Evolutionary conservation across 2,329 filamentous ascomycete genomes (phyloP).

Genomic region (Cercospora sp.): DNA sequence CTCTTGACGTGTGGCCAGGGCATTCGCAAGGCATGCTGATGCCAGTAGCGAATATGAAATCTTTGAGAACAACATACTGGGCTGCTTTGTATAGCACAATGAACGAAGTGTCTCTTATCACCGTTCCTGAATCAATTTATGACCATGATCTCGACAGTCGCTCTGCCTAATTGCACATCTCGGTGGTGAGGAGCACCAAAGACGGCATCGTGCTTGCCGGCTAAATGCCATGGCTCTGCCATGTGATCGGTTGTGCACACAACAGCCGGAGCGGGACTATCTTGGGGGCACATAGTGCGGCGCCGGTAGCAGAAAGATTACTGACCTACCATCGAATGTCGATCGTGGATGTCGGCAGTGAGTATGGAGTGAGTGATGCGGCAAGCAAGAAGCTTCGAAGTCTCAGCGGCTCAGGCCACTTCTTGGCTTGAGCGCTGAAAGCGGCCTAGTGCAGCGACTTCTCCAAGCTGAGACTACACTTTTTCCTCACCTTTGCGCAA

Average conservation of each 20-base stretch:
- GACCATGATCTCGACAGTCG: background rate
- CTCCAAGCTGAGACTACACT: background rate
- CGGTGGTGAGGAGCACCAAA: background rate
- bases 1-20: background rate
- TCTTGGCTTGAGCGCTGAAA: background rate
- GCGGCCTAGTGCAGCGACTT: background rate
- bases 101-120: background rate
- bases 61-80: background rate
- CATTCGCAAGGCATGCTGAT: background rate
- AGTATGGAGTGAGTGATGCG: background rate
- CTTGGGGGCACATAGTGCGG: background rate
- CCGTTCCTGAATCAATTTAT: background rate
- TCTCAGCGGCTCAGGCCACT: background rate
- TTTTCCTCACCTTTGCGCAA: conserved; percentile 1
- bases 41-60: background rate
- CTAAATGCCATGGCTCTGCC: conserved; percentile 14
- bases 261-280: background rate
- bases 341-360: background rate
- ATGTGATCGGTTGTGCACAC: background rate
- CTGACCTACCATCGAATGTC: background rate
- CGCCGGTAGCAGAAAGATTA: too few relatives aligned
- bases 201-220: conserved; percentile 8
- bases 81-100: background rate
- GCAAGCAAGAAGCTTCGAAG: background rate
- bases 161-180: conserved; percentile 4